phyloP scores from a whole-genome alignment of 768 basidiomycete species.

The Mycena venus region DNA sequence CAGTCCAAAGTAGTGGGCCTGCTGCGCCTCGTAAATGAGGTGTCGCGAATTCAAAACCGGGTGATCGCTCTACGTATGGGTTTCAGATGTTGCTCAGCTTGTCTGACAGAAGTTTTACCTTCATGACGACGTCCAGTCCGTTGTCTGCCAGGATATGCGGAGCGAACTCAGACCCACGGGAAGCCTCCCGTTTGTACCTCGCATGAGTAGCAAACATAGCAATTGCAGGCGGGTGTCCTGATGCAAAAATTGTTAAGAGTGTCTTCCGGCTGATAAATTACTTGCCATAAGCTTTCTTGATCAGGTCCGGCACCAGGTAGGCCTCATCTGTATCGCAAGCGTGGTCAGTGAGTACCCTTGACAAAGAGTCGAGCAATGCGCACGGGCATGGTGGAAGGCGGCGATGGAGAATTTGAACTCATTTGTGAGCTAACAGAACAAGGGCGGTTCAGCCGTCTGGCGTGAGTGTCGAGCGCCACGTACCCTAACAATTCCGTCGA shows the following conservation, averaged over 20 bases:
- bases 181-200: constrained; percentile 66
- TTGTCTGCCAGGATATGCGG: constrained; percentile 80
- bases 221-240: constrained; percentile 71
- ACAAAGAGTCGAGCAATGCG: neutral
- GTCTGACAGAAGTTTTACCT: constrained; percentile 56
- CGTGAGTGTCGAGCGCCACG: constrained; percentile 27
- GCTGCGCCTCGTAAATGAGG: constrained; percentile 79
- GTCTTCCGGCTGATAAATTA: neutral
- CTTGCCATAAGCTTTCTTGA: constrained; percentile 77
- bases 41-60: constrained; percentile 73
- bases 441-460: neutral
- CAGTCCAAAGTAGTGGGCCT: constrained; percentile 77
- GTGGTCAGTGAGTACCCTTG: neutral
- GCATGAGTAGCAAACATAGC: constrained; percentile 81
- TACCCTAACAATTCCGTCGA: constrained; percentile 76
- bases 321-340: constrained; percentile 64
- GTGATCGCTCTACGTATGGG: constrained; percentile 64
- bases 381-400: constrained; percentile 78
- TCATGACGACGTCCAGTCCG: constrained; percentile 84
- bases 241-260: no score
- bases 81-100: neutral
- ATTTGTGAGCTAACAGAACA: constrained; percentile 68
- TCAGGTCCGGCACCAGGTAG: constrained; percentile 80
- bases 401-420: constrained; percentile 86
- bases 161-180: constrained; percentile 84